These are phyloP conservation scores for Candida coquimbonensis DNA, from an alignment of 805 yeast genomes.

Conservation along the genomic window DNA sequence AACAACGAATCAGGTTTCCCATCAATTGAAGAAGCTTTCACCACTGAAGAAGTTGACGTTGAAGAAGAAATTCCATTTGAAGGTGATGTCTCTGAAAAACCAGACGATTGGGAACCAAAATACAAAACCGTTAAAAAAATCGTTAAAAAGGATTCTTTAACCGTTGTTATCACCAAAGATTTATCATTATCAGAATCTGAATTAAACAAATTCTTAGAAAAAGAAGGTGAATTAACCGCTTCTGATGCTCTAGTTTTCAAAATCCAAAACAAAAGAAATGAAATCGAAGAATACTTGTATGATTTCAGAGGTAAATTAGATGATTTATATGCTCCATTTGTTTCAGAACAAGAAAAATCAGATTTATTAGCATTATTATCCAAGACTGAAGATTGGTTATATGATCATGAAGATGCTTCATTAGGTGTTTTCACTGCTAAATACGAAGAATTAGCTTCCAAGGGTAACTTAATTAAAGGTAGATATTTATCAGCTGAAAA, in stretches of 20 bases:
- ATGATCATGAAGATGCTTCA: constrained; percentile 93
- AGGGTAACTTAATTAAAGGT: constrained; percentile 93
- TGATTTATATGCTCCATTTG: constrained; percentile 82
- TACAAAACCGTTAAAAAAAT: constrained; percentile 86
- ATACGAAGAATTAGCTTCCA: constrained; percentile 92
- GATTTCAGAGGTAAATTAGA: constrained; percentile 95
- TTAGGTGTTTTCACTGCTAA: constrained; percentile 97
- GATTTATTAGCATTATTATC: constrained; percentile 65
- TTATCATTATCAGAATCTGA: constrained; percentile 51
- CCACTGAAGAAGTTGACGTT: constrained; percentile 84
- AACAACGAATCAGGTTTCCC: constrained; percentile 95
- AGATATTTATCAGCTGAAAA: constrained; percentile 92
- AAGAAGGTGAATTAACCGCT: constrained; percentile 76
- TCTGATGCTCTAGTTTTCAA: constrained; percentile 96
- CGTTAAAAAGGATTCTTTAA: constrained; percentile 82
- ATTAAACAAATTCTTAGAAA: constrained; percentile 63
- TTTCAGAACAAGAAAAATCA: constrained; percentile 84
- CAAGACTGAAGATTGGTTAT: constrained; percentile 96
- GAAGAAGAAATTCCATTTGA: constrained; percentile 79
- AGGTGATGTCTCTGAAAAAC: constrained; percentile 55
- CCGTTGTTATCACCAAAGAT: constrained; percentile 46
- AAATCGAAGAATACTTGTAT: constrained; percentile 96
- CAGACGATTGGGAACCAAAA: constrained; percentile 80
- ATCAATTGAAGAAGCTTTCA: constrained; percentile 89
- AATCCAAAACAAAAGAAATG: constrained; percentile 98